Percentiles rank a stretch among this genome's conserved stretches.
These are phyloP conservation scores for Paecilomyces fulvus DNA, from an alignment of 2,329 filamentous ascomycete species.

Conservation along the genomic window DNA sequence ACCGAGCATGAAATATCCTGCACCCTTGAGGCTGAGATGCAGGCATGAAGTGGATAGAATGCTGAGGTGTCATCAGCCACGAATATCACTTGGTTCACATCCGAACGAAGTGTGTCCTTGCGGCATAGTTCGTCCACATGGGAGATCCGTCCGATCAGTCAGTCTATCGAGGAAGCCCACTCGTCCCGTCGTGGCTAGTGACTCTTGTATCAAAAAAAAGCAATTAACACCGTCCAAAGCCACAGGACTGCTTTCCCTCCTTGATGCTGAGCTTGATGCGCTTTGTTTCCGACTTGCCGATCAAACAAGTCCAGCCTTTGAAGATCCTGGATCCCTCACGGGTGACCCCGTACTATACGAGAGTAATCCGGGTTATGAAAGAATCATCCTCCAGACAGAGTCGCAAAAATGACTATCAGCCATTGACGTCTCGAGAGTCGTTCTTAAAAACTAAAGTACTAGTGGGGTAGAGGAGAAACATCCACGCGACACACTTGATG, in stretches of 20 bases:
- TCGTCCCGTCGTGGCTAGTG: background rate
- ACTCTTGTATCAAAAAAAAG: background rate
- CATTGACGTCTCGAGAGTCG: no score
- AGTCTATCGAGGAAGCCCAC: background rate
- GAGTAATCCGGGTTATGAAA: no score
- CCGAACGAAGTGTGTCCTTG: background rate
- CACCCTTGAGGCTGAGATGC: background rate
- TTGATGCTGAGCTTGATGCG: background rate
- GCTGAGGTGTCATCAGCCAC: background rate
- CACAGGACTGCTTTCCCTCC: no score
- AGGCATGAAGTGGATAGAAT: background rate
- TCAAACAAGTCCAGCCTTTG: background rate
- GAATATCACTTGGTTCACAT: background rate
- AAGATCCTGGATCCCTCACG: background rate
- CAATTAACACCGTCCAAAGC: background rate
- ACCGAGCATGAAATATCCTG: background rate
- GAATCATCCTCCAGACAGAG: no score
- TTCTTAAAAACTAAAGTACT: no score
- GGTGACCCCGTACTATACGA: background rate
- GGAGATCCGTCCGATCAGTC: background rate
- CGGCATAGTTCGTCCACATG: background rate
- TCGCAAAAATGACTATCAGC: no score
- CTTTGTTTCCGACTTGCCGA: background rate
- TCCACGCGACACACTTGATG: no score
- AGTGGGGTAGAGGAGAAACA: no score